Evolutionary conservation across 805 yeast species (phyloP), one percentile per base, ranked within the genome.

Genomic region (Pichia occidentalis): DNA sequence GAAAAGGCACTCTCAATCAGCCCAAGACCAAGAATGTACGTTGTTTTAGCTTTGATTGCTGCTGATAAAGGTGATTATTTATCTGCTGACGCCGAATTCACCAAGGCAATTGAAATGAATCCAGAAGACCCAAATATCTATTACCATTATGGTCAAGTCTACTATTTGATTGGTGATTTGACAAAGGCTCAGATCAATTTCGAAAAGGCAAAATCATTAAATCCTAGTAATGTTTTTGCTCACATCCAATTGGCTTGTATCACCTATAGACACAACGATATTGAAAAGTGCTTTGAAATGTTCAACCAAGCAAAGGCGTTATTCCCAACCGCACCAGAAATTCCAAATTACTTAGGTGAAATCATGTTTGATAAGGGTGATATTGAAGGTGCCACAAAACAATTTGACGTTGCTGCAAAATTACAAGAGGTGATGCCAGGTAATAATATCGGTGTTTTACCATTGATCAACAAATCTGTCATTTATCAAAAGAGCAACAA

Each of bases 261-360:
- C 52, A 76, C 83, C 45, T 88, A 88, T 73, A 84, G 87, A 67
- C 74, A 75, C 57, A 85, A 83, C 37, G 65, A 73, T 31, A 59
- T 68, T 37, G 70, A 65, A 25, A 75, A 70, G 36, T 77, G 90
- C 49, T 80, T 75, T 57, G 70, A 72, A 47, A 45, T 55, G 36
- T 86, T 86, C 64, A 70, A 73, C 44, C 78, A 72, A 44, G 86
- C 90, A 25, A 77, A 74, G 54, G 68, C 71, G 59, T 71, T 71
- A 59, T 85, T 85, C 75, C 88, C 95, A 50, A 74, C 88, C 18
- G 73, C 83, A 37, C 85, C 97, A 39, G 96, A 86, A 61, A 82
- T 87, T 51, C 95, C 92, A 67, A 88, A 86, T 68, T 92, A 87
- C 64, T 87, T 80, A 57, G 98, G 97, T 56, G 98, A 92, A 67